phyloP scores from a whole-genome alignment of 148 eudicot genomes.

The Nepenthes mirabilis region DNA sequence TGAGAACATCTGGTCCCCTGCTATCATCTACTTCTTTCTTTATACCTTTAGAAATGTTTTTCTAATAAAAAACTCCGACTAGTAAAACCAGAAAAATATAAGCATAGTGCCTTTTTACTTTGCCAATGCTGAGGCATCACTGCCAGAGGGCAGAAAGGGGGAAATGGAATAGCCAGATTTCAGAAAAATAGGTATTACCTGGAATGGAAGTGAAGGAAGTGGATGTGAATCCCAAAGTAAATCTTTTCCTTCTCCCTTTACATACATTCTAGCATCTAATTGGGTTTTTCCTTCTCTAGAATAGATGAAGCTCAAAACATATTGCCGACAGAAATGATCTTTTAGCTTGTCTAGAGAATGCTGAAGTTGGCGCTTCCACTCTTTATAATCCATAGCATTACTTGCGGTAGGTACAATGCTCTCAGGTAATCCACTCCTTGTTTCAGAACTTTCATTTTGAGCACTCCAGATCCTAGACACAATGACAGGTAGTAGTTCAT shows the following conservation, averaged over 20 bases:
- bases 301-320: slow-evolving; percentile 80
- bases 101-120: background rate
- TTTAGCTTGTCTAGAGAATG: slow-evolving; percentile 85
- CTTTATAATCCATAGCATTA: slow-evolving; percentile 55
- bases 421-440: slow-evolving; percentile 27
- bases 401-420: slow-evolving; percentile 26
- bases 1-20: no score
- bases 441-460: slow-evolving; percentile 54
- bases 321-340: slow-evolving; percentile 91
- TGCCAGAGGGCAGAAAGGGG: background rate
- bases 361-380: slow-evolving; percentile 93
- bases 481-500: slow-evolving; percentile 73
- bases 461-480: slow-evolving; percentile 63
- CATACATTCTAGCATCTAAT: slow-evolving; percentile 76
- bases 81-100: no score
- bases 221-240: slow-evolving; percentile 53
- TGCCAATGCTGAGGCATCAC: background rate
- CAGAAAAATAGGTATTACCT: slow-evolving; percentile 31
- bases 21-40: no score
- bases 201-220: slow-evolving; percentile 94
- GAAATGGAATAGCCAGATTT: background rate
- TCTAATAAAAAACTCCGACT: no score
- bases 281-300: slow-evolving; percentile 82
- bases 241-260: slow-evolving; percentile 57
- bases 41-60: no score